Evolutionary conservation across 2,329 filamentous ascomycete species (phyloP), one percentile per base, ranked within the genome.

Genomic region (Monosporascus ibericus): DNA sequence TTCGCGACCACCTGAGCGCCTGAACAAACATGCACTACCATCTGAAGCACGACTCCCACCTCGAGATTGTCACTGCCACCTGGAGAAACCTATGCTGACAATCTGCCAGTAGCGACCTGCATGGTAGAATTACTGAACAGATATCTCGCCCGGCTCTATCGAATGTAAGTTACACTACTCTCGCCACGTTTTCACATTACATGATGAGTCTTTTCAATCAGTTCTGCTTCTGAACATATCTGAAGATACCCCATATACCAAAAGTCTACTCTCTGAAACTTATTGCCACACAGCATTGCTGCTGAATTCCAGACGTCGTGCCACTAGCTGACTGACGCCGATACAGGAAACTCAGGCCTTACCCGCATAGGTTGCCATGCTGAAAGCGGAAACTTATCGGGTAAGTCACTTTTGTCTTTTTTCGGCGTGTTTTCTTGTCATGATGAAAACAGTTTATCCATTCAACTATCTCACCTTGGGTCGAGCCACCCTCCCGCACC

Each of bases 21-120:
- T 64, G 75, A 81, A 84, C 77, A 75, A 77, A 86, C 84, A 87
- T 87, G 84, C 84, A 87, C 82, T 85, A 87, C 84, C 84, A 87
- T 87, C 84, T 87, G 84, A 81, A 84, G 71, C 73, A 61, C 57
- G 50, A 58, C 54, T 38, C 50, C 50, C 46, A 47, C 52, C 52
- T 49, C 53, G 48, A 55, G 57, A 53, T 57, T 57, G 48, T 55
- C 48, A 52, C 49, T 36, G 27, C 38, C 38, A 46, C 51, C 34
- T 42, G 40, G 38, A 14, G 25, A 17, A 27, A 15, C 6, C 0
- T n/a, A 25, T 22, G 20, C 42, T 46, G 42, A 46, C 42, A 30
- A 18, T 17, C n/a, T n/a, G 2, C 20, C 17, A 25, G 22, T 46
- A 6, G 9, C 6, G 24, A 17, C 6, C 15, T 30, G 6, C n/a